Evolutionary conservation across 2,329 filamentous ascomycete species (phyloP).

Genomic region (Alternaria brassicae): DNA sequence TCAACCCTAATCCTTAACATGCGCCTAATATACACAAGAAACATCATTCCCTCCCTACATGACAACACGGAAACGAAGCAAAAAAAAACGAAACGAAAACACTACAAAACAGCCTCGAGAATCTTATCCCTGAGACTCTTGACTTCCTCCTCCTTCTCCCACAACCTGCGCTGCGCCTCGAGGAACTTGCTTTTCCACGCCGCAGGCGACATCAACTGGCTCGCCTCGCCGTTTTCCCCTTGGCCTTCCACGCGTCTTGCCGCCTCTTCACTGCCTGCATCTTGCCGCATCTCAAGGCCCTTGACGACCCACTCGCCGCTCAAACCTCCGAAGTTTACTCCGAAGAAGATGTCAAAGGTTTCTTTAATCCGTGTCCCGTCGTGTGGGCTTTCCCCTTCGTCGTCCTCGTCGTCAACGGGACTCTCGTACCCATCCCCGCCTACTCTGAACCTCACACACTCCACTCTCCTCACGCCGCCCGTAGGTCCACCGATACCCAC

Average conservation of each 20-base stretch:
- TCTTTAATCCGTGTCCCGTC: constrained; percentile 36
- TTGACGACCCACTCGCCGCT: constrained; percentile 54
- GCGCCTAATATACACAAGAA: constrained; percentile 10
- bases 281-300: constrained; percentile 43
- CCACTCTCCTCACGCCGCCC: constrained; percentile 49
- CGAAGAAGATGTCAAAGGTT: constrained; percentile 56
- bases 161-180: constrained; percentile 44
- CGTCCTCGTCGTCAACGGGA: constrained; percentile 52
- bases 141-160: constrained; percentile 46
- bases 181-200: constrained; percentile 47
- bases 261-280: not conserved
- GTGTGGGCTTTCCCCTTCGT: constrained; percentile 29
- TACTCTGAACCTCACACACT: constrained; percentile 52
- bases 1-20: not conserved
- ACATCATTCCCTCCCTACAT: not conserved
- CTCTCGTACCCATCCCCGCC: constrained; percentile 51
- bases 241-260: constrained; percentile 14
- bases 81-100: not conserved
- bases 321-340: constrained; percentile 51
- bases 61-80: not conserved
- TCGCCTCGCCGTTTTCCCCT: constrained; percentile 16
- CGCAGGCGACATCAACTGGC: constrained; percentile 22
- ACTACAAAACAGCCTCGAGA: constrained; percentile 49
- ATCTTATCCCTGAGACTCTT: constrained; percentile 47
- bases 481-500: constrained; percentile 45